A percentile compares a stretch with the other conserved stretches of the same genome.
Conservation (phyloP, 495 filamentous ascomycete species). For the Alectoria sarmentosa region DNA sequence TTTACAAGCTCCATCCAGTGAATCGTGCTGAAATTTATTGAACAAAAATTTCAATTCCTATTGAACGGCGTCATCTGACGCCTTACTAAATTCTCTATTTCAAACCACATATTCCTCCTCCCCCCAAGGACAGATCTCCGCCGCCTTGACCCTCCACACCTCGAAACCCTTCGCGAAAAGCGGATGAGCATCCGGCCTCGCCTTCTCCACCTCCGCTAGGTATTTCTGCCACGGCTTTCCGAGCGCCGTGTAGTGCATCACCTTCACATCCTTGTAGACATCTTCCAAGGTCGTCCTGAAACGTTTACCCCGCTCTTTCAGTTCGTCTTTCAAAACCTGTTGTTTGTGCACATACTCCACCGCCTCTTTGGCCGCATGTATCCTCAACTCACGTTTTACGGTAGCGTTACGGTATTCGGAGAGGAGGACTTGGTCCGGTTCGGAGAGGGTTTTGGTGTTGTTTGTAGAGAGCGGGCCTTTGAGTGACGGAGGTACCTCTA, state of each 20-base stretch:
- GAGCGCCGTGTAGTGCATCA: slow-evolving; percentile 28
- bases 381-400: not conserved
- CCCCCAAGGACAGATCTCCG: not conserved
- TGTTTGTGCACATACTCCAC: not conserved
- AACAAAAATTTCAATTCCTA: no score
- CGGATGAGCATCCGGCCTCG: slow-evolving; percentile 21
- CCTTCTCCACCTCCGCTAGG: not conserved
- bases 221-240: slow-evolving; percentile 27
- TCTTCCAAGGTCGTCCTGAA: slow-evolving; percentile 13
- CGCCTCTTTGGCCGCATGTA: not conserved
- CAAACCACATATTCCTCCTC: not conserved
- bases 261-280: slow-evolving; percentile 24
- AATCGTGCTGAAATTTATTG: no score
- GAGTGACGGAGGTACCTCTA: not conserved
- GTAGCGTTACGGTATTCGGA: not conserved
- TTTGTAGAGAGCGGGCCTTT: not conserved
- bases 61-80: no score
- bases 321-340: not conserved
- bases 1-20: no score
- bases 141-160: not conserved
- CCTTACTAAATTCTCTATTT: no score
- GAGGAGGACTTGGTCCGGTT: not conserved
- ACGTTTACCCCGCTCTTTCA: not conserved
- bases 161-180: slow-evolving; percentile 22
- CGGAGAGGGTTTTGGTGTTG: not conserved